Evolutionary conservation across 805 yeast species (phyloP), one percentile per base, ranked within the genome.

Genomic region (Ogataea siamensis): DNA sequence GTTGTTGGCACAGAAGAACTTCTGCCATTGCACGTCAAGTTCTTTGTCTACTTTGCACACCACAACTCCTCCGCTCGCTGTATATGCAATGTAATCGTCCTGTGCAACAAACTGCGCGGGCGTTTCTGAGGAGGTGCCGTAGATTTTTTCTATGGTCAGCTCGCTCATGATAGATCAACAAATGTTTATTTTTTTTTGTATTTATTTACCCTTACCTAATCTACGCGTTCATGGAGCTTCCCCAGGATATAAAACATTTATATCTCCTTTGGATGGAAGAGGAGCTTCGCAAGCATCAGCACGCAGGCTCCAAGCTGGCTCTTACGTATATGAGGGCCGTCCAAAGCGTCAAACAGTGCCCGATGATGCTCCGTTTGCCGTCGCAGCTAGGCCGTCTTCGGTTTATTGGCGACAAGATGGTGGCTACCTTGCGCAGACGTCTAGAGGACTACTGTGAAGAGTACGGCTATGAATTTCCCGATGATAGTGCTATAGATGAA

Each of bases 381-480:
- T 62, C 64, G 21, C 80, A 84, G 35, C 64, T 91, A 29, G 58
- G 61, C 11, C 67, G 69, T 48, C 68, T 91, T 28, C 80, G 73
- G 40, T 83, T 68, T 31, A 71, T 91, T 23, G 98, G 98, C 1
- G 81, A 76, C 9, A 78, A 80, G 39, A 78, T 85, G 6, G 76
- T 84, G 22, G 62, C 58, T 2, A 53, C 62, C 19, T 62, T 91
- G 40, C 66, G 69, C 17, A 58, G 64, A 27, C 70, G 68, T 43
- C 60, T 86, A 16, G 46, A 58, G 9, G 52, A 53, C 2, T 73
- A 86, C 60, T 87, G 95, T 53, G 50, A 60, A n/a, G 74, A 70
- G 6, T 67, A 74, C 34, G 78, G 75, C 0, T 55, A 66, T 3
- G 58, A 49, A 0, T 42, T 67, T 4, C 91, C 91, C 0, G 46